Base-by-base conservation (phyloP, 2,329 filamentous ascomycete species). In the Aspergillus calidoustus region DNA sequence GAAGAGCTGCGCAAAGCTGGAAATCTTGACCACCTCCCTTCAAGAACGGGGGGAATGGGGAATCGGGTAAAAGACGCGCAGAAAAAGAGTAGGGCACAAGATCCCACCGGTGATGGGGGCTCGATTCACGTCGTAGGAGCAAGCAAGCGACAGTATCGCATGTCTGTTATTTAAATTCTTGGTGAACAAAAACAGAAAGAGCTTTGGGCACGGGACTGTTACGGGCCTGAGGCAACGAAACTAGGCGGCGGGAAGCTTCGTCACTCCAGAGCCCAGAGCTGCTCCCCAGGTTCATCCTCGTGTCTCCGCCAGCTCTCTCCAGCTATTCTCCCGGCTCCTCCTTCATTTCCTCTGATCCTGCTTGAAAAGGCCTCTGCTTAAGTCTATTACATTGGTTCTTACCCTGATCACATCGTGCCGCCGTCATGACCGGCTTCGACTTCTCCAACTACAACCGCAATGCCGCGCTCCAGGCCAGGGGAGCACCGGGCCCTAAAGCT, bases 401-500 rank as follows among this genome's bases (percentile, higher is more conserved):
- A 77, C 51, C 43, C 54, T 65, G 41, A 64, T 63, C 61, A 52
- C 50, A 61, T 63, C 63, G 63, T 66, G 62, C 69, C 65, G 60
- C 67, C 81, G 89, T 75, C 73, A 99, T 99, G 95, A 89, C 91
- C 73, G 93, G 93, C 83, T 97, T 97, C 86, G 93, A 98, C 84
- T 99, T 99, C 86, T 96, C 93, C 80, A 99, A 99, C 86, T 95
- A 98, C 88, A 97, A 97, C 87, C 92, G 95, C 84, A 99, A 99
- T 87, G 88, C 91, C 78, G 94, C 94, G 68, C 88, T 99, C 71
- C 94, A 98, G 79, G 92, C 94, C 72, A 89, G 90, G 80, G 96
- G 96, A 71, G 90, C 98, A 56, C 95, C 95, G 65, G 85, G 98
- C 63, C 95, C 96, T 73, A 98, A 97, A 83, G 95, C 95, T 66